A percentile compares a stretch with the other conserved stretches of the same genome.
Evolutionary conservation across 2,329 filamentous ascomycete species (phyloP).

Genomic region (Aspergillus melleus): DNA sequence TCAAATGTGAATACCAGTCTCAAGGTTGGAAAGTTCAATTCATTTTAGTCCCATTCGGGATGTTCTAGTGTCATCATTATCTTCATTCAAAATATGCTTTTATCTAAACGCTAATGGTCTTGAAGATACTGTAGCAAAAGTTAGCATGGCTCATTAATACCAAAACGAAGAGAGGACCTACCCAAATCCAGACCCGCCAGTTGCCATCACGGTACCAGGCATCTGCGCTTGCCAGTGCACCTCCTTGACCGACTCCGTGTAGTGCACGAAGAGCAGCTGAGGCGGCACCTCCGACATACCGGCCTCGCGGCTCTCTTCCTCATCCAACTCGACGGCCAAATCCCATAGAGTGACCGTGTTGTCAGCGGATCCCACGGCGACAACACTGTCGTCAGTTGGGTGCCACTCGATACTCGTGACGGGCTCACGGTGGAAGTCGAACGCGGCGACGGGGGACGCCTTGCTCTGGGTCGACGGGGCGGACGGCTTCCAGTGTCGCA

Average conservation of each 20-base stretch:
- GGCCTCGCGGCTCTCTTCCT: conserved; percentile 90
- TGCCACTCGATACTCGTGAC: conserved; percentile 98
- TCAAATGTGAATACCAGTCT: no score
- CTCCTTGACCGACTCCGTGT: conserved; percentile 92
- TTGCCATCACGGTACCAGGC: conserved; percentile 83
- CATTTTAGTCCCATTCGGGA: no score
- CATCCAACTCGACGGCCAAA: conserved; percentile 91
- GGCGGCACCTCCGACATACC: conserved; percentile 88
- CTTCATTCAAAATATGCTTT: background rate
- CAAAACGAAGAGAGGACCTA: conserved; percentile 34
- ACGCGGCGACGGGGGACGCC: conserved; percentile 84
- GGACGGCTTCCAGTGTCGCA: conserved; percentile 83
- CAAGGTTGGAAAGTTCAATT: no score
- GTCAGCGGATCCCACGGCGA: conserved; percentile 88
- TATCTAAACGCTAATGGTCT: conserved; percentile 74
- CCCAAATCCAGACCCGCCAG: conserved; percentile 80
- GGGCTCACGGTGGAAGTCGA: conserved; percentile 93
- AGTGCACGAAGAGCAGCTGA: conserved; percentile 94
- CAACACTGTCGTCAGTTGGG: conserved; percentile 92
- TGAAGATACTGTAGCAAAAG: conserved; percentile 62
- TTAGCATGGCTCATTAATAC: conserved; percentile 16
- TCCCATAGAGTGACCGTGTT: conserved; percentile 97
- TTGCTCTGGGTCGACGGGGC: conserved; percentile 50
- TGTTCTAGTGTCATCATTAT: background rate
- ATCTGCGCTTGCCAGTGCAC: conserved; percentile 98